Base-by-base conservation (phyloP, 805 yeast species). In the Candida corydali region DNA sequence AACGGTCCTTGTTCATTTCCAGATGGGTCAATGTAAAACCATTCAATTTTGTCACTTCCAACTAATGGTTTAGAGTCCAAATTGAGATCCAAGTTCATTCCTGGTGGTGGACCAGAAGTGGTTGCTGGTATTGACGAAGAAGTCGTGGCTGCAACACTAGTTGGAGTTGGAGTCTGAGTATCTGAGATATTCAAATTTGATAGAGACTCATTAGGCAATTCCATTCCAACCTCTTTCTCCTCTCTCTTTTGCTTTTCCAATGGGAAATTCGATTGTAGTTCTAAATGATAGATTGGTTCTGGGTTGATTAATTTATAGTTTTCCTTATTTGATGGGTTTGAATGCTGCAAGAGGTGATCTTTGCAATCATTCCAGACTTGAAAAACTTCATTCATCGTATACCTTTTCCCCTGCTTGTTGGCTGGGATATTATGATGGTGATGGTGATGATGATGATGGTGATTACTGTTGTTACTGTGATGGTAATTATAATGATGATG, bases 1-100 rank as follows among this genome's bases (percentile, higher is more conserved):
- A 86, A 86, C 3, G 96, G 95, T 16, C 96, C 96, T 54, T 86
- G 95, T 43, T 77, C 79, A 34, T 60, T 69, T 4, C 84, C 86
- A 27, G 69, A 56, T 0, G 86, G 78, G 55, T 86, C 96, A 37
- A 80, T 61, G 55, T 86, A 86, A 40, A 62, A 61, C 96, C 96
- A 86, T 33, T 69, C 61, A 46, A 80, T 67, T 35, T 65, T 56
- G 19, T 55, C 64, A 2, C 78, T 70, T 2, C 61, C 49, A 10
- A 70, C 27, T 24, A 43, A 43, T 12, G 38, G 52, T 27, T 28
- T 32, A 20, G 4, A 14, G 14, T 14, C 15, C 3, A 25, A 17
- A 6, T 34, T 32, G 16, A 19, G 17, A 3, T 20, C 18, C 18
- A 34, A 34, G 22, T 29, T 25, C 37, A 50, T 42, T 11, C 52